Evolutionary conservation across 306 rosid species (phyloP), one percentile per base, ranked within the genome.

Genomic region (Macrotyloma uniflorum): DNA sequence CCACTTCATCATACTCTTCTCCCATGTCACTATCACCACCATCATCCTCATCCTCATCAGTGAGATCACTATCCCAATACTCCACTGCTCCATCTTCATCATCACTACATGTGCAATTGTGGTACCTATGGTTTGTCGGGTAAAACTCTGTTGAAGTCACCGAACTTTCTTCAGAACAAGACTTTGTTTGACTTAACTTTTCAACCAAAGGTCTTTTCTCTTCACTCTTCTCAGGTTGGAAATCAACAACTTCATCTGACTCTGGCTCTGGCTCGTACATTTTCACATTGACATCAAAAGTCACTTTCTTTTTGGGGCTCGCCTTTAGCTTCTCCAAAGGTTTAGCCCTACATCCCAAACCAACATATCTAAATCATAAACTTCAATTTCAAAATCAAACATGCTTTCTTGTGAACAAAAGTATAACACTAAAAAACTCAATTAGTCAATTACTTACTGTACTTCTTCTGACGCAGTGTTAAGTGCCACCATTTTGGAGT

Each of bases 231-330:
- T 74, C 84, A 3, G n/a, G 68, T 49, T 67, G 74, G 38, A 63
- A 63, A 67, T 70, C 87, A 35, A n/a, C 26, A 36, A 67, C 80
- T 42, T 88, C 83, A 13, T 87, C 91, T n/a, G n/a, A n/a, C n/a
- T n/a, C n/a, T n/a, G n/a, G n/a, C n/a, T n/a, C n/a, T 54, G 77
- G 90, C 79, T 92, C 97, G 36, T 89, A 90, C 26, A 90, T 87
- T 79, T 79, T 88, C 30, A 92, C 89, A 67, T 83, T 90, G 19
- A 88, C 83, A 85, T 92, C 92, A 75, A 92, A 88, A n/a, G 90
- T 85, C 42, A 92, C 92, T 80, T 85, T 89, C 89, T 87, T 90
- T 79, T 75, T 82, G n/a, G 88, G 6, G 75, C 77, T 87, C 14
- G 28, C 43, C 63, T 70, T 84, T 19, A 58, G 38, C 79, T 83